These are phyloP conservation scores for Suhomyces panamericanus DNA, from an alignment of 1,139 yeast genomes.

Conservation along the genomic window DNA sequence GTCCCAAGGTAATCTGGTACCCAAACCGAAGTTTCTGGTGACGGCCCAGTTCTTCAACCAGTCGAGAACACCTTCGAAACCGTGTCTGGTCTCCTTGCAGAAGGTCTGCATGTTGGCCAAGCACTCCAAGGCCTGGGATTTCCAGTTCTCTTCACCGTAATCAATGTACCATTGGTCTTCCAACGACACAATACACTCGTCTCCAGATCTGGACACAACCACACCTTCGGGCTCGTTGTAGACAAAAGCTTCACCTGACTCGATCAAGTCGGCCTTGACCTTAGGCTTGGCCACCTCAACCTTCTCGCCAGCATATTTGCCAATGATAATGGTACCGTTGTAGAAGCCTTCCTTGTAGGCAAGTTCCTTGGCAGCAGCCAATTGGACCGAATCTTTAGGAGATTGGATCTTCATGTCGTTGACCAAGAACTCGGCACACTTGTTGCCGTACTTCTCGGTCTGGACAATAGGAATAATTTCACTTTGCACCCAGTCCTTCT, in stretches of 20 bases:
- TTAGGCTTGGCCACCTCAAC: conserved; percentile 90
- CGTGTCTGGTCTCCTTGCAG: conserved; percentile 83
- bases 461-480: conserved; percentile 73
- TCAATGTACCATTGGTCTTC: conserved; percentile 99
- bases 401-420: conserved; percentile 89
- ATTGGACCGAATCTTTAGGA: conserved; percentile 85
- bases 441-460: conserved; percentile 85
- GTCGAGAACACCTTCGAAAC: conserved; percentile 89
- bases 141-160: conserved; percentile 96
- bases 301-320: conserved; percentile 83
- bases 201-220: conserved; percentile 94
- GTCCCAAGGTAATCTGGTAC: conserved; percentile 98
- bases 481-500: conserved; percentile 81
- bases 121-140: conserved; percentile 79
- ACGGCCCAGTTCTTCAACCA: conserved; percentile 99
- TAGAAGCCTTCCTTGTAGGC: conserved; percentile 98
- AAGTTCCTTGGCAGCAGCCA: conserved; percentile 89
- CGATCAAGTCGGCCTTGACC: conserved; percentile 80
- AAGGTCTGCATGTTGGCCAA: conserved; percentile 75
- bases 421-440: conserved; percentile 82
- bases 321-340: conserved; percentile 78
- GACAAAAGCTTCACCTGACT: conserved; percentile 75
- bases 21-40: conserved; percentile 94
- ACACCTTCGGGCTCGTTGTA: conserved; percentile 93
- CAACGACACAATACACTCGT: conserved; percentile 91